Conservation (phyloP, 2,329 filamentous ascomycete species). For the Pseudogymnoascus verrucosus region DNA sequence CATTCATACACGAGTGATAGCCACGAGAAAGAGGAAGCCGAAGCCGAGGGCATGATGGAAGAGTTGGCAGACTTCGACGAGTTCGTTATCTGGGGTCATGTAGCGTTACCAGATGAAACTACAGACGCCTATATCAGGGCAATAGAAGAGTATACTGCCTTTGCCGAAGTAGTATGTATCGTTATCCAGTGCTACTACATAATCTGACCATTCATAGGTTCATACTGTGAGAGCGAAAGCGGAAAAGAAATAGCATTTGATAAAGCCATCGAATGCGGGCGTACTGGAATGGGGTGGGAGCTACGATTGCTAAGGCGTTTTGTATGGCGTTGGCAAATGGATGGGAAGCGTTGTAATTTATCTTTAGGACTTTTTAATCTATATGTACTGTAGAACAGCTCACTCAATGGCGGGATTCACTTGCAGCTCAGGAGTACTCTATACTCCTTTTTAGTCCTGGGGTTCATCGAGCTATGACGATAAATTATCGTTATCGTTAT, state of each 20-base stretch:
- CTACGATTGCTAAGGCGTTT: not conserved
- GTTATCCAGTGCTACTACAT: not conserved
- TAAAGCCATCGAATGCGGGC: not conserved
- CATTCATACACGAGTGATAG: constrained; percentile 32
- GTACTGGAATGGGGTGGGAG: not conserved
- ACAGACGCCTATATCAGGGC: constrained; percentile 66
- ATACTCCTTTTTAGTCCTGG: not conserved
- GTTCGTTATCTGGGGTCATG: constrained; percentile 79
- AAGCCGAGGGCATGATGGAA: constrained; percentile 48
- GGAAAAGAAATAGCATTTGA: not conserved
- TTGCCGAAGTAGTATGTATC: constrained; percentile 54
- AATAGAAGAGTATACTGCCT: constrained; percentile 70
- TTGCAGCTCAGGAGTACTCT: not conserved
- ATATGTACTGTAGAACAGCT: not conserved
- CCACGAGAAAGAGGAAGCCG: constrained; percentile 38
- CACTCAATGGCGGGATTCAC: not conserved
- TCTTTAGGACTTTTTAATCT: not conserved
- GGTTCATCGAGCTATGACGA: not conserved
- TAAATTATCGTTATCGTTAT: constrained; percentile 2
- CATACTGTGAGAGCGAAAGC: not conserved
- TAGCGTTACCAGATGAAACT: constrained; percentile 51
- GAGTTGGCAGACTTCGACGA: constrained; percentile 63
- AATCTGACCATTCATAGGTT: not conserved
- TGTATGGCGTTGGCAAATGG: not conserved
- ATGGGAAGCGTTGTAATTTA: not conserved